Evolutionary conservation across 352 stramenopile genomes (phyloP).

Genomic region (Globisporangium viniferum): DNA sequence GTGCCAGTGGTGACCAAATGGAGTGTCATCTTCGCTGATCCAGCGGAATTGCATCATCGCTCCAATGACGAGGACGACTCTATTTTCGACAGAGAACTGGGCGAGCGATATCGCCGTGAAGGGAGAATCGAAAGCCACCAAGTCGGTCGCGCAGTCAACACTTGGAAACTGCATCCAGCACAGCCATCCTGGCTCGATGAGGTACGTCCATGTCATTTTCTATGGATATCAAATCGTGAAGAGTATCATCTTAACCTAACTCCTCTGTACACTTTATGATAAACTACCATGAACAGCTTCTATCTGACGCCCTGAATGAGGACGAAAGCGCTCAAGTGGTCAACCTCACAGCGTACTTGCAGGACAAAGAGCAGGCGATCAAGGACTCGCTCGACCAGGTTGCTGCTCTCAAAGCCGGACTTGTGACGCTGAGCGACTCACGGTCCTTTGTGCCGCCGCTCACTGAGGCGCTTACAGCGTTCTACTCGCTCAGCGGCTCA

Average conservation of each 20-base stretch:
- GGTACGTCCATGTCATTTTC: not conserved
- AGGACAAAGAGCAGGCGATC: constrained; percentile 9
- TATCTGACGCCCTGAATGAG: constrained; percentile 11
- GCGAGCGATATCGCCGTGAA: constrained; percentile 1
- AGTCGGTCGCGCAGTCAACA: not conserved
- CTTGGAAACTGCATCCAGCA: constrained; percentile 9
- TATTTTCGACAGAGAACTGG: not conserved
- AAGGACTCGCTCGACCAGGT: constrained; percentile 16
- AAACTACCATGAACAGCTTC: constrained; percentile 2
- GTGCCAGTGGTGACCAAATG: not conserved
- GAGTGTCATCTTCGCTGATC: not conserved
- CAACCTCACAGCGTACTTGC: not conserved
- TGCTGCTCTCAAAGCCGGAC: not conserved
- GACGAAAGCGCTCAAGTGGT: constrained; percentile 7
- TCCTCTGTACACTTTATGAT: not conserved
- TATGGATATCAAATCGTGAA: no score
- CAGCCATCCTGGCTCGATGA: constrained; percentile 17
- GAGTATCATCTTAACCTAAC: not conserved
- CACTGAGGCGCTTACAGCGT: constrained; percentile 9
- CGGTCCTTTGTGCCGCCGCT: not conserved
- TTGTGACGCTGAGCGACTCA: constrained; percentile 4
- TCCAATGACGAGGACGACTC: not conserved
- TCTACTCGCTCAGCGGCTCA: constrained; percentile 12
- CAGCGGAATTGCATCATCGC: not conserved
- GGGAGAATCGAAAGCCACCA: not conserved